These are phyloP conservation scores for Coniosporium tulheliwenetii DNA, from an alignment of 2,329 filamentous ascomycete genomes.

Conservation along the genomic window DNA sequence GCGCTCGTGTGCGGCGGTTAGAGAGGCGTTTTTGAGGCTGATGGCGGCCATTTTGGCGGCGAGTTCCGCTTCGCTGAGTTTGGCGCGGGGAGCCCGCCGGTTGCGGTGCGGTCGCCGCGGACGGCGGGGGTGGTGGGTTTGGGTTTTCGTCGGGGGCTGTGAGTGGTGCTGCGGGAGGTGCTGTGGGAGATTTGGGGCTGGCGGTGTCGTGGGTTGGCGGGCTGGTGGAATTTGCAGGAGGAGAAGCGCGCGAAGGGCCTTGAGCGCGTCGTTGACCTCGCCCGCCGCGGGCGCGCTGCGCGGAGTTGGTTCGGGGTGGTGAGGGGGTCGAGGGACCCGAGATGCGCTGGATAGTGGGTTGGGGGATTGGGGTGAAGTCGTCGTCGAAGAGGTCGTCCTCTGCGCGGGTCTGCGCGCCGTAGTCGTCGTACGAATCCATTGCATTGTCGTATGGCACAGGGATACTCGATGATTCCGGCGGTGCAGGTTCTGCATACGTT, in stretches of 20 bases:
- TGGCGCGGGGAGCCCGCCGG: constrained; percentile 30
- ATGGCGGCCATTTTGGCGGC: constrained; percentile 45
- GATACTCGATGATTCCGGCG: too few species aligned
- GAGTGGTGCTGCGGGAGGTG: constrained; percentile 2
- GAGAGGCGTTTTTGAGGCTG: constrained; percentile 43
- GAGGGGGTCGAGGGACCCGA: constrained; percentile 3
- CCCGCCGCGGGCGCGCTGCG: constrained; percentile 4
- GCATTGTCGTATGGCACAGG: too few species aligned
- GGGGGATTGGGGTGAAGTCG: constrained; percentile 30
- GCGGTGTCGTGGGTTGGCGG: not conserved
- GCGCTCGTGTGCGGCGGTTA: constrained; percentile 44
- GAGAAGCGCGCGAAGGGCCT: not conserved
- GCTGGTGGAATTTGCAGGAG: not conserved
- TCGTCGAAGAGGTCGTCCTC: constrained; percentile 36
- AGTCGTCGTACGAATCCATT: not conserved
- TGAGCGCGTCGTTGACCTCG: constrained; percentile 7
- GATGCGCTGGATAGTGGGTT: constrained; percentile 21
- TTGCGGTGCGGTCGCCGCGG: constrained; percentile 17
- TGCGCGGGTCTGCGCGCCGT: constrained; percentile 24
- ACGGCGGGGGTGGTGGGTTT: constrained; percentile 9
- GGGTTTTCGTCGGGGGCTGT: constrained; percentile 1
- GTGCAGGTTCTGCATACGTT: too few species aligned
- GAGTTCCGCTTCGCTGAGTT: constrained; percentile 50
- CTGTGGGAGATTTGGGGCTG: not conserved
- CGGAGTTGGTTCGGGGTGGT: not conserved